Evolutionary conservation across 495 filamentous ascomycete genomes (phyloP), one percentile per base, ranked within the genome.

Genomic region (Massariosphaeria phaeospora): DNA sequence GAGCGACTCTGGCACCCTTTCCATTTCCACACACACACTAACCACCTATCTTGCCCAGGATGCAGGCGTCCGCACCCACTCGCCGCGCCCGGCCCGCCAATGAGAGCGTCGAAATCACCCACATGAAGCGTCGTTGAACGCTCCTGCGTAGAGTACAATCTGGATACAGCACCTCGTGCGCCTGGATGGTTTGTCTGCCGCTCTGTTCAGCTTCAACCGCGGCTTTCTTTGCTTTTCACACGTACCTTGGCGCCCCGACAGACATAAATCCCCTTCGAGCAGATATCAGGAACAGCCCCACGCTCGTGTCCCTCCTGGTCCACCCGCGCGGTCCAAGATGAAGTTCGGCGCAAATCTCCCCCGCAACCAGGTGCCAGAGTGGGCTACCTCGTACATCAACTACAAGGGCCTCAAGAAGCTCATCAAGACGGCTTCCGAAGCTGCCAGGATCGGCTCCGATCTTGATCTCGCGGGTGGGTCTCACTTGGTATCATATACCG

Each of bases 321-420:
- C 43, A 6, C 17, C 5, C 3, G 40, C 15, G 1, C 21, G 9
- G 1, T 3, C 23, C 11, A 58, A 12, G n/a, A 73, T 73, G 70
- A 73, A 68, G 48, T 58, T 55, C 57, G 61, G 59, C 23, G 66
- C 62, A 66, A 89, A 84, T 73, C 78, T 98, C 45, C 76, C 89
- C 11, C 85, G 91, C 34, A 95, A 96, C 67, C 90, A 96, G 66
- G 93, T 97, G 50, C 93, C 93, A 10, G 93, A 98, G 72, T 98
- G 91, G 91, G 86, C 91, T 50, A 72, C 83, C 29, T 82, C 79
- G 15, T 98, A 98, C 65, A 95, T 98, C 73, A 85, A 95, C 67
- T 98, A 98, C 76, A 97, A 96, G 69, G 80, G 84, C 31, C 72
- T 97, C 66, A 98, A 98, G 74, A 91, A 93, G 75, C 78, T 95